Conservation (phyloP, 2,329 filamentous ascomycete genomes). For the Pezicula carpinea region DNA sequence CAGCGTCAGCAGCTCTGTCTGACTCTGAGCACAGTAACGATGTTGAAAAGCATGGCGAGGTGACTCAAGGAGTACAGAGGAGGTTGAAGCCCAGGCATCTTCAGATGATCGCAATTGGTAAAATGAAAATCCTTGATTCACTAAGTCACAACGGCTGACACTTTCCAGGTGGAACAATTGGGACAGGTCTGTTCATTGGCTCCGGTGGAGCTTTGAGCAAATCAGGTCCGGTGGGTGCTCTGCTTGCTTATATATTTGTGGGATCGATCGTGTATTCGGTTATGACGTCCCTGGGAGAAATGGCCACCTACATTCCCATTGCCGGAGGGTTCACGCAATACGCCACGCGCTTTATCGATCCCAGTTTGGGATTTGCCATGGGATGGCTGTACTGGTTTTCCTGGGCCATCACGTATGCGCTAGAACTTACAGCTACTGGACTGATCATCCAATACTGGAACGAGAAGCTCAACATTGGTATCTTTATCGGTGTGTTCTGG, state of each 20-base stretch:
- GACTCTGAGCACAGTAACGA: constrained; percentile 14
- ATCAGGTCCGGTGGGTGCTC: constrained; percentile 59
- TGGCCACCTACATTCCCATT: constrained; percentile 75
- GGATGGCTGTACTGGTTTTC: constrained; percentile 83
- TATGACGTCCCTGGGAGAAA: constrained; percentile 67
- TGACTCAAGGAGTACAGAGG: constrained; percentile 18
- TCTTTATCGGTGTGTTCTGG: constrained; percentile 73
- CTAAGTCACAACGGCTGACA: constrained; percentile 7
- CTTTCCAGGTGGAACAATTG: constrained; percentile 54
- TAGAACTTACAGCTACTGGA: constrained; percentile 68
- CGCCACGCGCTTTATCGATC: constrained; percentile 69
- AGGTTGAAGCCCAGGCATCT: constrained; percentile 54
- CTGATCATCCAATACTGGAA: constrained; percentile 76
- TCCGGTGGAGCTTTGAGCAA: constrained; percentile 58
- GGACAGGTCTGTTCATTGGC: constrained; percentile 69
- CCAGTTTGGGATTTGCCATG: constrained; percentile 69
- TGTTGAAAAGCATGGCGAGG: constrained; percentile 18
- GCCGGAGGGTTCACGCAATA: constrained; percentile 74
- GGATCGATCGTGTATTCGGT: constrained; percentile 71
- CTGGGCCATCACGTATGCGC: constrained; percentile 68
- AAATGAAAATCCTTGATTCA: neutral
- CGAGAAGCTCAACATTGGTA: constrained; percentile 54
- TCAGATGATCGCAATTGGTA: constrained; percentile 61
- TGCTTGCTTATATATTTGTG: constrained; percentile 66
- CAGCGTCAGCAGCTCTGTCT: neutral